Evolutionary conservation across 345 rosid genomes (phyloP), one percentile per base, ranked within the genome.

Genomic region (Lenwebbia sp.): DNA sequence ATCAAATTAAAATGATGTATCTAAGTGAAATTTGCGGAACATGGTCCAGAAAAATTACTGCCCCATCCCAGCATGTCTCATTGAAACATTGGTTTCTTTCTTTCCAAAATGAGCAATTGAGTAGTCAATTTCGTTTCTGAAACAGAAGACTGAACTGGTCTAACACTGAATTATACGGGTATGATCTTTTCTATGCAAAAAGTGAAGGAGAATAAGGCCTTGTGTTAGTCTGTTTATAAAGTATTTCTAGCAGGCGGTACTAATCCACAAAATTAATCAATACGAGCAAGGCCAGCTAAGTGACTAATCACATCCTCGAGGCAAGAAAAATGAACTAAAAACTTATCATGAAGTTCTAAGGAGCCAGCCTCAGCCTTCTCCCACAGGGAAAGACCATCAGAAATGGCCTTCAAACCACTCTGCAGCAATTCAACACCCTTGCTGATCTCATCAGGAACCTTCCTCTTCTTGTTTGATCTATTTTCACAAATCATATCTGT

Each of bases 381-480:
- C 96, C 96, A 88, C 83, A 91, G 93, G 47, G 90, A 90, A 86
- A 97, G 92, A 54, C 98, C 92, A 60, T 92, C 94, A 58, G 92
- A 89, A 12, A 96, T 90, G 56, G 85, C 91, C 91, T 93, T 93
- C 93, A 97, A 44, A 6, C 99, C 98, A 82, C 86, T 92, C 91
- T 95, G 94, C 57, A 97, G 87, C 86, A 96, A 82, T 86, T 95
- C 95, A 84, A 97, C 86, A 86, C 99, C 99, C 87, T 87, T 91
- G 84, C 92, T 82, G 82, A 96, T 93, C 85, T 92, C 98, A 86
- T 91, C 95, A 30, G 98, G 98, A 85, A 97, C 90, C 87, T 93
- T 97, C 90, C 98, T 93, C 93, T 90, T 95, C 94, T 95, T 97
- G 88, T 88, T 92, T 50, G 91, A 85, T 85, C 83, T 90, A 49